Conservation (phyloP, 805 yeast genomes). For the Pachysolen tannophilus region DNA sequence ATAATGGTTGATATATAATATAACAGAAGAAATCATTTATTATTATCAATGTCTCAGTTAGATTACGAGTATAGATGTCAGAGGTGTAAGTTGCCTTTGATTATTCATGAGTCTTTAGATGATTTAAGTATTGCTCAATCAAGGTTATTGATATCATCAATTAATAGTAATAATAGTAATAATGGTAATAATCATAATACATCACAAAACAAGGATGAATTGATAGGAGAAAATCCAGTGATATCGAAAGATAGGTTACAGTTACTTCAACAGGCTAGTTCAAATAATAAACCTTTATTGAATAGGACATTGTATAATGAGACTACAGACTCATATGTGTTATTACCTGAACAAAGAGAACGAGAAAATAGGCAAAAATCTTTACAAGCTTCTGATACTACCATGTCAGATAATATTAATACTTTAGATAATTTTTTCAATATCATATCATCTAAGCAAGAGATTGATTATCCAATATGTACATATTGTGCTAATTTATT, state of each 20-base stretch:
- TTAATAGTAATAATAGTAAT: constrained; percentile 14
- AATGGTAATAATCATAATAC: constrained; percentile 3
- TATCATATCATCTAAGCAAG: constrained; percentile 61
- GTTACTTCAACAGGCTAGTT: constrained; percentile 8
- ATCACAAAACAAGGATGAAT: no score
- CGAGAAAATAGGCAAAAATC: constrained; percentile 11
- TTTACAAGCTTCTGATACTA: constrained; percentile 16
- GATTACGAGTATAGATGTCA: constrained; percentile 37
- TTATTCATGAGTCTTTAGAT: constrained; percentile 45
- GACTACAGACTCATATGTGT: constrained; percentile 19
- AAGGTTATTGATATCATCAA: constrained; percentile 38
- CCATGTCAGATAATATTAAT: constrained; percentile 41
- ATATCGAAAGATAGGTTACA: constrained; percentile 15
- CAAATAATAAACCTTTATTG: constrained; percentile 5
- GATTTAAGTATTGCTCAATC: constrained; percentile 48
- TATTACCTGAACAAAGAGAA: constrained; percentile 14
- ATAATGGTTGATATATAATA: no score
- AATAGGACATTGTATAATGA: constrained; percentile 9
- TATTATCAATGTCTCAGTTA: neutral
- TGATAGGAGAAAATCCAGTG: constrained; percentile 17
- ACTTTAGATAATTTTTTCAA: constrained; percentile 62
- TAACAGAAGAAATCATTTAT: neutral
- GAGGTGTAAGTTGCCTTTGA: constrained; percentile 51
- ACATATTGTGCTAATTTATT: constrained; percentile 71
- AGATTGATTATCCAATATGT: constrained; percentile 82